Evolutionary conservation across 306 rosid species (phyloP).

Genomic region (Lathyrus aphaca): DNA sequence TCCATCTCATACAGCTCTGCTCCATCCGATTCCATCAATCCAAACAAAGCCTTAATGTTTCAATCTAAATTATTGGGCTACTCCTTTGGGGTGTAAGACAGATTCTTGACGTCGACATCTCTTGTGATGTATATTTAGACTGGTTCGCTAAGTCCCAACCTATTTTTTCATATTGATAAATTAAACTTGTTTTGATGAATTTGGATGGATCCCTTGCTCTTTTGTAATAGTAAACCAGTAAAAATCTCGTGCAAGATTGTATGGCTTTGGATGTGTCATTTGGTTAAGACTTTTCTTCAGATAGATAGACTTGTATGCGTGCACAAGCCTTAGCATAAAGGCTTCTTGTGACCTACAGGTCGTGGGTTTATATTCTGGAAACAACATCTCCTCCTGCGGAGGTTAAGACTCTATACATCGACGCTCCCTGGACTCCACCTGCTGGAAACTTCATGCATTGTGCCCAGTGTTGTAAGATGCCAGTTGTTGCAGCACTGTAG

Average conservation of each 20-base stretch:
- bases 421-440: not conserved
- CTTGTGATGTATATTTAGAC: not conserved
- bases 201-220: constrained; percentile 13
- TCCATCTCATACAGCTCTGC: too few species aligned
- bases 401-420: not conserved
- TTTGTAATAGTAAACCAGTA: not conserved
- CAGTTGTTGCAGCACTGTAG: not conserved
- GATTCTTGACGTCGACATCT: not conserved
- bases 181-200: constrained; percentile 8
- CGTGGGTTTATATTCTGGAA: not conserved
- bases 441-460: not conserved
- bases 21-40: too few species aligned
- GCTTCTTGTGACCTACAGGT: not conserved
- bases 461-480: not conserved
- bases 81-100: not conserved
- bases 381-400: not conserved
- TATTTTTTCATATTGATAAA: not conserved
- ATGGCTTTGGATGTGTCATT: not conserved
- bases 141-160: not conserved
- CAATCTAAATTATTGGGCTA: not conserved
- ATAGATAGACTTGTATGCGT: not conserved
- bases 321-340: not conserved
- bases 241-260: not conserved
- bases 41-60: too few species aligned
- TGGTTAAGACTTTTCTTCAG: not conserved